Base-by-base conservation (phyloP, 2,329 filamentous ascomycete species). In the Aspergillus floridensis region DNA sequence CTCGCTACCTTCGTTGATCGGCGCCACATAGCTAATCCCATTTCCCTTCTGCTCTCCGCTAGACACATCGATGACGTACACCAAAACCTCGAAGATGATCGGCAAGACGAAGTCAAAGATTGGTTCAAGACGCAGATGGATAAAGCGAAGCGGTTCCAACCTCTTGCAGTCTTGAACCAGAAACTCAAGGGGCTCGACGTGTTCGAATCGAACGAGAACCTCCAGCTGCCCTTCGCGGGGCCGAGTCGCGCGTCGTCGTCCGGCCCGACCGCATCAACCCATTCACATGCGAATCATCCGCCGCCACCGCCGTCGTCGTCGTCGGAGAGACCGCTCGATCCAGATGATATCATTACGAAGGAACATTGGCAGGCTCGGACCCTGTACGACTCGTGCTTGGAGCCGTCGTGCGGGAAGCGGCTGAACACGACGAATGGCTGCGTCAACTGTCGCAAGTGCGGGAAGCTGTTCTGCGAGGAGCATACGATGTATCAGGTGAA, bases 401-500 rank as follows among this genome's bases (percentile, higher is more conserved):
- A 99, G 68, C 93, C 93, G 0, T 82, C 88, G 21, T 99, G 95
- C 68, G 91, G 87, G 31, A 91, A 90, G 74, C 84, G 87, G 26
- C 79, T 99, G 5, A 92, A 92, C 0, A 84, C 89, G 2, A 83
- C 90, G 6, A 93, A 90, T 68, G 92, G 92, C 19, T 92, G 84
- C 69, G 88, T 99, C 68, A 97, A 99, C 74, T 99, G 95, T 76
- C 85, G 95, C 63, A 92, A 93, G 63, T 99, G 95, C 70, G 95
- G 95, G 6, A 88, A 89, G 67, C 79, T 99, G 46, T 99, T 98
- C 73, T 99, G 95, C 76, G 95, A 98, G 71, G 91, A 93, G 67
- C 95, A 99, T 74, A 98, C 95, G 55, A 96, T 99, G 93, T 99
- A 98, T 72, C 93, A 99, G 79, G 98, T 98, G 90, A 97, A 96